These are phyloP conservation scores for Wickerhamiella parazyma DNA, from an alignment of 805 yeast genomes.

Conservation along the genomic window DNA sequence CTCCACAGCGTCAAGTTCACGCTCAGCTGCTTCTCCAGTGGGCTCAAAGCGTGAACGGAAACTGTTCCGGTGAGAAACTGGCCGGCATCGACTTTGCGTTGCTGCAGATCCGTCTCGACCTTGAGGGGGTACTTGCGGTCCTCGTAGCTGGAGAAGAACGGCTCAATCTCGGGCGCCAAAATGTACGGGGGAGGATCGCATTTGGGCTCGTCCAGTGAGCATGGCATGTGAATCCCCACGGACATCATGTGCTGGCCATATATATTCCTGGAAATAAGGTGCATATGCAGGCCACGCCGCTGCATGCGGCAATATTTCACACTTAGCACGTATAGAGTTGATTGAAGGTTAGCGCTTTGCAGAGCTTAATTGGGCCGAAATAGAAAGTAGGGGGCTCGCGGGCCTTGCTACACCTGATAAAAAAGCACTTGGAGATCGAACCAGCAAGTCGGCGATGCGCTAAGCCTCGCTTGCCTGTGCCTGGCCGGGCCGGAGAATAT, in stretches of 20 bases:
- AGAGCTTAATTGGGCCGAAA: no score
- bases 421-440: no score
- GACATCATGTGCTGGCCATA: not conserved
- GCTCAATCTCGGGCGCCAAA: not conserved
- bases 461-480: no score
- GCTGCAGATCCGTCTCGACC: slow-evolving; percentile 7
- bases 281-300: not conserved
- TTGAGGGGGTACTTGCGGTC: slow-evolving; percentile 5
- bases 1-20: slow-evolving; percentile 7
- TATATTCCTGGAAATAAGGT: not conserved
- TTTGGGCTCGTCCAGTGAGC: not conserved
- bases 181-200: slow-evolving; percentile 5
- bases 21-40: not conserved
- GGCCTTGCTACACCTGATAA: no score
- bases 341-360: no score
- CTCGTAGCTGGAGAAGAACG: not conserved
- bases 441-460: no score
- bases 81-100: slow-evolving; percentile 6
- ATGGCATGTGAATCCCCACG: not conserved
- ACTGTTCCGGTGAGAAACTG: slow-evolving; percentile 8
- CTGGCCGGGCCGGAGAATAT: no score
- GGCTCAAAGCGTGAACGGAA: not conserved
- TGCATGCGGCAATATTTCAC: not conserved
- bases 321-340: not conserved
- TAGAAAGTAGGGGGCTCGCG: no score